These are phyloP conservation scores for Candida suzukii DNA, from an alignment of 805 yeast genomes.

Conservation along the genomic window DNA sequence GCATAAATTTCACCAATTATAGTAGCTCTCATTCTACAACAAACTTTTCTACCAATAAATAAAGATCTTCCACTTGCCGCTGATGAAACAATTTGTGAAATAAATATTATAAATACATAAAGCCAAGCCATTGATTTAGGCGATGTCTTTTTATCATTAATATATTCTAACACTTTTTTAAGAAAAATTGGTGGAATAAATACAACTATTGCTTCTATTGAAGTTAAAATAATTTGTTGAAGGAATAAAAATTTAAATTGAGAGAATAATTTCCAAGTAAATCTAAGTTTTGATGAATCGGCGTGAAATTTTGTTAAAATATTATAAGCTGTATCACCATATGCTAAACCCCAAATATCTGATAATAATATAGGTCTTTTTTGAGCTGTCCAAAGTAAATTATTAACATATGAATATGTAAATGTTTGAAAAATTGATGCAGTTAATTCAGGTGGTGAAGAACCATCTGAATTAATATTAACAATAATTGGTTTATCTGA, in stretches of 20 bases:
- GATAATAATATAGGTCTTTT: constrained; percentile 42
- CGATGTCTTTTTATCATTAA: constrained; percentile 58
- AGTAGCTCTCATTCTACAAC: constrained; percentile 84
- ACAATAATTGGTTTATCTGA: constrained; percentile 60
- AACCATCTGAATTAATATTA: constrained; percentile 41
- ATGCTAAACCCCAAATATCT: constrained; percentile 81
- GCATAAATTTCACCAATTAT: constrained; percentile 89
- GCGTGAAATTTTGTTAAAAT: constrained; percentile 60
- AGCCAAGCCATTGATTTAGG: constrained; percentile 82
- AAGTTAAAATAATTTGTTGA: constrained; percentile 69
- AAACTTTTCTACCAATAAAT: constrained; percentile 86
- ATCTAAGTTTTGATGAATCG: constrained; percentile 36
- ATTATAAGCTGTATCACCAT: constrained; percentile 72
- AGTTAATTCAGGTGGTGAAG: constrained; percentile 72
- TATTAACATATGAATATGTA: constrained; percentile 72
- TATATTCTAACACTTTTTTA: constrained; percentile 74
- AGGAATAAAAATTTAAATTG: constrained; percentile 58
- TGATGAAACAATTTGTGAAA: constrained; percentile 52
- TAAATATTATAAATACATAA: constrained; percentile 67
- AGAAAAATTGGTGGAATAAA: constrained; percentile 78
- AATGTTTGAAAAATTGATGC: constrained; percentile 54
- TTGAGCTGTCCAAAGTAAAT: constrained; percentile 63
- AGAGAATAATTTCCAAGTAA: constrained; percentile 52
- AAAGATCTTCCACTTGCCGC: constrained; percentile 71
- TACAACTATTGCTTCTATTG: constrained; percentile 53